phyloP scores from a whole-genome alignment of 2,329 filamentous ascomycete species.

The Escovopsis sp. region DNA sequence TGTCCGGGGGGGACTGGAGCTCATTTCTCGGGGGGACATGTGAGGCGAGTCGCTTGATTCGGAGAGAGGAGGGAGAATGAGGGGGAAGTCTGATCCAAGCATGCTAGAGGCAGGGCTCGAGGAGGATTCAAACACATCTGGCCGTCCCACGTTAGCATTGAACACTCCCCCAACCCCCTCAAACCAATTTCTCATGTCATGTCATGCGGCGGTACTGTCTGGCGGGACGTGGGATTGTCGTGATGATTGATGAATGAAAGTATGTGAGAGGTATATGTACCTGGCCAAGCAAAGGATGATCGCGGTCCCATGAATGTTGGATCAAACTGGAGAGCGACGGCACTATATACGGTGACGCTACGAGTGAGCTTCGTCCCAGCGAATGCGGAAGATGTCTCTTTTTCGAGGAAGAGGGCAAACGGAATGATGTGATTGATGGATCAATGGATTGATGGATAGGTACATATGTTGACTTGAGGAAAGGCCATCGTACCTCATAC shows the following conservation, averaged over 20 bases:
- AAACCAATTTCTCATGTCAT: no score
- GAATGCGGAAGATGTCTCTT: no score
- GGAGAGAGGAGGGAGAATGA: slow-evolving; percentile 28
- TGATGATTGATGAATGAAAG: neutral
- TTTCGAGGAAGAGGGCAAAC: no score
- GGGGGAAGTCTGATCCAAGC: slow-evolving; percentile 29
- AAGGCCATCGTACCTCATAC: slow-evolving; percentile 3
- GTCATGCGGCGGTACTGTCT: no score
- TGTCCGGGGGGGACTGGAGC: slow-evolving; percentile 41
- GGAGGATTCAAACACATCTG: slow-evolving; percentile 22
- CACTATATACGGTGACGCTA: slow-evolving; percentile 15
- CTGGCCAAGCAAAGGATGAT: slow-evolving; percentile 36
- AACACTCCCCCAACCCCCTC: no score
- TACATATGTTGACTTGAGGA: no score
- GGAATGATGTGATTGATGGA: no score
- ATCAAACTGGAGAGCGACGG: slow-evolving; percentile 38
- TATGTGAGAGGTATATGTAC: slow-evolving; percentile 15
- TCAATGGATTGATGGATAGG: no score
- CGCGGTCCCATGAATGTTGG: slow-evolving; percentile 37
- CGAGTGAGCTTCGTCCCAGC: neutral
- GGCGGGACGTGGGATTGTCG: no score
- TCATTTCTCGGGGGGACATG: slow-evolving; percentile 35
- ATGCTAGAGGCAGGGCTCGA: slow-evolving; percentile 16
- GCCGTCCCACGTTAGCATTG: no score
- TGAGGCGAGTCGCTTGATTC: slow-evolving; percentile 38